These are phyloP conservation scores for Fomitopsis betulina DNA, from an alignment of 1,284 basidiomycete genomes.

Conservation along the genomic window DNA sequence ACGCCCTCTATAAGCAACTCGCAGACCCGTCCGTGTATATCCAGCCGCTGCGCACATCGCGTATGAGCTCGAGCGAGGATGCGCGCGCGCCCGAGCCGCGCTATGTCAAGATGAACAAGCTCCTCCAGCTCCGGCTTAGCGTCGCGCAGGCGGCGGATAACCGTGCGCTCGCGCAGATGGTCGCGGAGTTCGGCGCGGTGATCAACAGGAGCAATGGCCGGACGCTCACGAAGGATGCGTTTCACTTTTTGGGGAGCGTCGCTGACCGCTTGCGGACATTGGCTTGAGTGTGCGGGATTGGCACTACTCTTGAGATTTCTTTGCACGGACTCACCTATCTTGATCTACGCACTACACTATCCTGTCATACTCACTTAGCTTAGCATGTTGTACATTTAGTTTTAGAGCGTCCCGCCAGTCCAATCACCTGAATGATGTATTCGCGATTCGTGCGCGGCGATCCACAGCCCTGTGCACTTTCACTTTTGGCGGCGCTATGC, in stretches of 20 bases:
- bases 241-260: slow-evolving; percentile 61
- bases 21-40: slow-evolving; percentile 58
- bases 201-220: slow-evolving; percentile 61
- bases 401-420: neutral
- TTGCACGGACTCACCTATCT: neutral
- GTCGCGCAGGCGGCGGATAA: slow-evolving; percentile 48
- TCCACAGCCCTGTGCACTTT: too few relatives aligned
- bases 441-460: too few relatives aligned
- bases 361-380: neutral
- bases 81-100: slow-evolving; percentile 33
- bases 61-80: slow-evolving; percentile 22
- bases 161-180: slow-evolving; percentile 52
- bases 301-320: neutral
- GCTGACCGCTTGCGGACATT: slow-evolving; percentile 41
- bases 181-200: slow-evolving; percentile 61
- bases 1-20: slow-evolving; percentile 62
- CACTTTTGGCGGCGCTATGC: too few relatives aligned
- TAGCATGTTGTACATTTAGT: neutral
- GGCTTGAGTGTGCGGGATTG: slow-evolving; percentile 1
- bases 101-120: slow-evolving; percentile 49
- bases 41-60: slow-evolving; percentile 45
- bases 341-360: neutral
- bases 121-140: slow-evolving; percentile 49
- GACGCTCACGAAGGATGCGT: slow-evolving; percentile 72
- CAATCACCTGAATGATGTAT: neutral